Evolutionary conservation across 75 land plant genomes (phyloP).

Genomic region (Gnetum montanum): DNA sequence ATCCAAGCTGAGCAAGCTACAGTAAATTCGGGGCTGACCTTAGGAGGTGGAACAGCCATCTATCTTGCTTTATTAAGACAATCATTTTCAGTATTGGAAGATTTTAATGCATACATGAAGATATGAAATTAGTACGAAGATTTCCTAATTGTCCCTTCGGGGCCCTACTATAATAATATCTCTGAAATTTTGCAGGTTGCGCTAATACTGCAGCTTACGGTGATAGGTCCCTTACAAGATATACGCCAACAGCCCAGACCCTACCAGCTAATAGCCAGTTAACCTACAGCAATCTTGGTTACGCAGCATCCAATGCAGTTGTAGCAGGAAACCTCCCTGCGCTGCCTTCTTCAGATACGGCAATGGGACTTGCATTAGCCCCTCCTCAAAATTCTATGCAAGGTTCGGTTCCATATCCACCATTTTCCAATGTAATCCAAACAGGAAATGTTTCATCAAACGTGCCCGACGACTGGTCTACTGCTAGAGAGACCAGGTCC

Average conservation of each 20-base stretch:
- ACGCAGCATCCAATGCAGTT: constrained; percentile 19
- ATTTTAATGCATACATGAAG: background rate
- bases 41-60: constrained; percentile 15
- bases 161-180: too few relatives aligned
- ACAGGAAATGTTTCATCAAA: constrained; percentile 15
- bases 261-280: constrained; percentile 15
- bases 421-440: constrained; percentile 9
- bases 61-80: background rate
- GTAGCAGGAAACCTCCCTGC: constrained; percentile 13
- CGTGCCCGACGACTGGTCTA: constrained; percentile 37
- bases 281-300: constrained; percentile 15
- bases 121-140: background rate
- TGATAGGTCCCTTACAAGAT: constrained; percentile 19
- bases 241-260: constrained; percentile 16
- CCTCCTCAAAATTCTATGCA: constrained; percentile 29
- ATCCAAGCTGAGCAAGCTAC: constrained; percentile 21
- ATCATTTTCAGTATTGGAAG: background rate
- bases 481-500: constrained; percentile 25
- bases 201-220: constrained; percentile 7
- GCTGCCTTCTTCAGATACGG: constrained; percentile 12
- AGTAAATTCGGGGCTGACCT: constrained; percentile 11
- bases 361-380: constrained; percentile 43
- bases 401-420: constrained; percentile 16
- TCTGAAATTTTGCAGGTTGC: constrained; percentile 6
- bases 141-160: background rate